A percentile compares a stretch with the other conserved stretches of the same genome.
These are phyloP conservation scores for Scedosporium minutisporum DNA, from an alignment of 2,329 filamentous ascomycete genomes.

Conservation along the genomic window DNA sequence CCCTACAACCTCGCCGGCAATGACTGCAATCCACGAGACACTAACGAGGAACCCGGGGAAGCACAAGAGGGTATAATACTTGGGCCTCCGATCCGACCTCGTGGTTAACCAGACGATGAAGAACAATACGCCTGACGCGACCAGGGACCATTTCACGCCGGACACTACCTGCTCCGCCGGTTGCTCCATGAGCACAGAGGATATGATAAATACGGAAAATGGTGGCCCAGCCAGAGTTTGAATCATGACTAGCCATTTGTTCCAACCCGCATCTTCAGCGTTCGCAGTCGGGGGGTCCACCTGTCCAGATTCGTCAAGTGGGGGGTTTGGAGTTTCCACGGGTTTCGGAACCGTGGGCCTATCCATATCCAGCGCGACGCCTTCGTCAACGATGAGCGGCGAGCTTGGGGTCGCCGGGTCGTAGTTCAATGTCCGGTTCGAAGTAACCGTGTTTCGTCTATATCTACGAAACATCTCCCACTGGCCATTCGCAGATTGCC, in stretches of 20 bases:
- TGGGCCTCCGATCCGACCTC: slow-evolving; percentile 54
- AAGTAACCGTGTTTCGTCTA: slow-evolving; percentile 21
- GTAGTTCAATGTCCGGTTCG: neutral
- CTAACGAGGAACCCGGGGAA: slow-evolving; percentile 85
- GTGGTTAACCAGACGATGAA: slow-evolving; percentile 60
- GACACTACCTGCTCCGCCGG: slow-evolving; percentile 45
- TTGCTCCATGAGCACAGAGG: slow-evolving; percentile 56
- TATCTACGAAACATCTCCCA: slow-evolving; percentile 50
- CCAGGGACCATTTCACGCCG: slow-evolving; percentile 53
- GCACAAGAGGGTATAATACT: slow-evolving; percentile 69
- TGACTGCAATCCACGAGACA: slow-evolving; percentile 92
- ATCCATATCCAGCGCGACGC: neutral
- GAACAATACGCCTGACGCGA: slow-evolving; percentile 59
- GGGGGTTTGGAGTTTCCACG: neutral
- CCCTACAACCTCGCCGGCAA: slow-evolving; percentile 91
- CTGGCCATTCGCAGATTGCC: slow-evolving; percentile 22
- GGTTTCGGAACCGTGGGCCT: neutral
- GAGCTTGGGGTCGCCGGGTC: neutral
- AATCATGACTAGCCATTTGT: slow-evolving; percentile 76
- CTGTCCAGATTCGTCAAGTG: neutral
- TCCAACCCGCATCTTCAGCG: slow-evolving; percentile 57
- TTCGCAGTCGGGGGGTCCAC: slow-evolving; percentile 12
- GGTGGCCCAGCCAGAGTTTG: slow-evolving; percentile 82
- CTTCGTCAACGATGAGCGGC: neutral
- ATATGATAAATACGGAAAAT: slow-evolving; percentile 70